Percentiles rank a stretch among this genome's conserved stretches.
These are phyloP conservation scores for Malassezia psittaci DNA, from an alignment of 1,284 basidiomycete genomes.

Conservation along the genomic window DNA sequence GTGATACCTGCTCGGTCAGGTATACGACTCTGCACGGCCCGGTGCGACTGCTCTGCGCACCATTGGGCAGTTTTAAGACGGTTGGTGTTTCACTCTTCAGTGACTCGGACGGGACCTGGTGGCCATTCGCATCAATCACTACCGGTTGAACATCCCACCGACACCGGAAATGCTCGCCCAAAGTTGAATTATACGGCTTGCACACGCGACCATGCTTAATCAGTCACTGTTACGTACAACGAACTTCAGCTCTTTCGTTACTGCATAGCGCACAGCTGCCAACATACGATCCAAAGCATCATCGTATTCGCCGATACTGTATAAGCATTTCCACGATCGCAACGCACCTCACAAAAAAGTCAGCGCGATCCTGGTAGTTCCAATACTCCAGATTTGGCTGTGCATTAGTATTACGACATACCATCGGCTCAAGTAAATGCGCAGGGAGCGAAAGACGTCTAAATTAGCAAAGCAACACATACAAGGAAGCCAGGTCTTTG, in stretches of 20 bases:
- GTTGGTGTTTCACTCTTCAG: neutral
- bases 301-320: slow-evolving; percentile 68
- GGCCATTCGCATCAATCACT: slow-evolving; percentile 21
- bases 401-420: neutral
- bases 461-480: neutral
- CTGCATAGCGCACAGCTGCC: slow-evolving; percentile 73
- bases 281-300: slow-evolving; percentile 88
- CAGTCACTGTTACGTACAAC: slow-evolving; percentile 49
- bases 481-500: slow-evolving; percentile 43
- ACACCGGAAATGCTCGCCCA: slow-evolving; percentile 42
- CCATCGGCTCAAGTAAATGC: slow-evolving; percentile 40
- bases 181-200: neutral
- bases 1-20: slow-evolving; percentile 59
- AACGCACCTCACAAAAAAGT: slow-evolving; percentile 69
- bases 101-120: slow-evolving; percentile 23
- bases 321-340: neutral
- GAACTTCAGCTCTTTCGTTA: slow-evolving; percentile 87
- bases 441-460: slow-evolving; percentile 40
- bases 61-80: neutral
- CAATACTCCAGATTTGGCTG: slow-evolving; percentile 45
- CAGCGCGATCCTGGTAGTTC: slow-evolving; percentile 83
- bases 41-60: neutral
- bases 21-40: slow-evolving; percentile 25
- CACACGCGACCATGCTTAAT: neutral
- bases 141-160: slow-evolving; percentile 40